Percentiles rank a stretch among this genome's conserved stretches.
These are phyloP conservation scores for Alternaria arbusti DNA, from an alignment of 2,329 filamentous ascomycete species.

Conservation along the genomic window DNA sequence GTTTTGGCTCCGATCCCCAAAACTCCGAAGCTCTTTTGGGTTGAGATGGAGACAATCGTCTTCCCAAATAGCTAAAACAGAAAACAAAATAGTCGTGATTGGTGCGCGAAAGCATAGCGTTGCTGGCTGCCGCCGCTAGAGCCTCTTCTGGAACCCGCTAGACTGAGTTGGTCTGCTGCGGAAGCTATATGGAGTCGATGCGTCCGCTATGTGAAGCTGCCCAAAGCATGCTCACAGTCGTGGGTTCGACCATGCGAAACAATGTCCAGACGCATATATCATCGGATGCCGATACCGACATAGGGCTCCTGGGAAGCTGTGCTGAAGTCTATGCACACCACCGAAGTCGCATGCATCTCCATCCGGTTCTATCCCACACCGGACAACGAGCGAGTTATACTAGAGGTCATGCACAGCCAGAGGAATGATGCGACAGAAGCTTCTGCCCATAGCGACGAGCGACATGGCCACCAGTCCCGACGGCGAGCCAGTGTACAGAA, in stretches of 20 bases:
- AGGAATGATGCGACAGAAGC: background rate
- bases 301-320: background rate
- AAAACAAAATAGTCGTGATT: conserved; percentile 3
- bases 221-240: background rate
- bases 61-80: conserved; percentile 1
- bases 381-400: background rate
- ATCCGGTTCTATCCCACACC: background rate
- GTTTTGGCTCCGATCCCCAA: background rate
- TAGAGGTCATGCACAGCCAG: background rate
- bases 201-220: background rate
- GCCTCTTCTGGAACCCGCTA: background rate
- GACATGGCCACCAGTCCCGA: background rate
- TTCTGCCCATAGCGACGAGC: background rate
- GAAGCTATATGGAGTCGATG: background rate
- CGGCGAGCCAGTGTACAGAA: background rate
- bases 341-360: background rate
- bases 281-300: background rate
- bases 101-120: background rate
- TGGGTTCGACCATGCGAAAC: background rate
- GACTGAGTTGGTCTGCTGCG: background rate
- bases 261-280: background rate
- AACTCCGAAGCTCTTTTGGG: background rate
- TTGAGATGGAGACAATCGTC: background rate
- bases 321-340: background rate
- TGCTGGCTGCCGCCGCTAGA: background rate